Base-by-base conservation (phyloP, 805 yeast species). In the Kodamaea kakaduensis region DNA sequence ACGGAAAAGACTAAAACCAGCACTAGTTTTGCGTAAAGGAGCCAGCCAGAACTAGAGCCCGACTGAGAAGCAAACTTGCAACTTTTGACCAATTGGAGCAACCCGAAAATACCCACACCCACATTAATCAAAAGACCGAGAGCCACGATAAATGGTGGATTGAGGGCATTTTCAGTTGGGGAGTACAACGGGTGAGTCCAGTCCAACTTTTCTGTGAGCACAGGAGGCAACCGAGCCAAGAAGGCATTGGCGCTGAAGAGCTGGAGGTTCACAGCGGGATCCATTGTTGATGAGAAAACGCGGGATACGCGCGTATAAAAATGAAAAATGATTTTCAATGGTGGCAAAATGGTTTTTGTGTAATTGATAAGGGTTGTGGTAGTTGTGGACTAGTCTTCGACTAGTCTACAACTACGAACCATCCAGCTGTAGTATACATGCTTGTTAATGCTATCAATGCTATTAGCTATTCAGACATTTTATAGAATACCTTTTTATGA, bases 111-210 rank as follows among this genome's bases (percentile, higher is more conserved):
- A 6, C 47, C 56, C 15, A 43, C n/a, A n/a, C 41, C 26, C 14
- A 20, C 40, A 33, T 37, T 34, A 25, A 42, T 32, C 3, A 33
- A 21, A 16, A 40, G 19, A 13, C 40, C 35, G 9, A 44, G 36
- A 10, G 44, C 36, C 12, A 48, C 32, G 20, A 53, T 32, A 31
- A 56, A 56, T 17, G 48, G 44, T 1, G 59, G 59, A 25, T 56
- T 52, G 20, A 56, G 29, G 25, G 51, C 37, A 37, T 56, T 56
- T 23, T 32, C 40, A 14, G 33, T 24, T 5, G 52, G 51, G 18
- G 48, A 32, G 37, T 37, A 51, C 24, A 56, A 45, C 6, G 59
- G 59, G 9, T 32, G 36, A 1, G 35, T 40, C 46, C 46, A 42
- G 12, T 26, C 32, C 27, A 27, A 22, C 13, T 23, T 17, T 6